phyloP scores from a whole-genome alignment of 306 rosid genomes.

The Quercus ilex region DNA sequence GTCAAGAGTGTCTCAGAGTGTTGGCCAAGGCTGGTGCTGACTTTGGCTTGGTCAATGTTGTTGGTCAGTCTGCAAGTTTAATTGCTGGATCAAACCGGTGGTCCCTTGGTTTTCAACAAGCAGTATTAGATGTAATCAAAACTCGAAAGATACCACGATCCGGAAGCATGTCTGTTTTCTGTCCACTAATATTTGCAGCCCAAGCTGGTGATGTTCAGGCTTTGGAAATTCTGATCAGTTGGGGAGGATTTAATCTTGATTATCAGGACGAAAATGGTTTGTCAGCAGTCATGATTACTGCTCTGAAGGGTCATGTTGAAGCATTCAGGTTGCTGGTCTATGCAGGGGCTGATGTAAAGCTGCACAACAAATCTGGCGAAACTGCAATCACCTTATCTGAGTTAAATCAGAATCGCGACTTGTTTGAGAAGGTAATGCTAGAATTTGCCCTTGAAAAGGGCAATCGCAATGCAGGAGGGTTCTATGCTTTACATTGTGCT shows the following conservation, averaged over 20 bases:
- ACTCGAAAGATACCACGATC: constrained; percentile 56
- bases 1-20: constrained; percentile 61
- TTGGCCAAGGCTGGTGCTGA: constrained; percentile 74
- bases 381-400: constrained; percentile 65
- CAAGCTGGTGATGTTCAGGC: constrained; percentile 71
- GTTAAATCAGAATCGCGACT: constrained; percentile 49
- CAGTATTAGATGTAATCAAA: constrained; percentile 43
- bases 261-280: constrained; percentile 72
- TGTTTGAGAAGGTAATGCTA: constrained; percentile 85
- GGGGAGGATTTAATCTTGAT: constrained; percentile 59
- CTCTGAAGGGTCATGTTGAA: constrained; percentile 68
- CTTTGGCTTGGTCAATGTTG: constrained; percentile 63
- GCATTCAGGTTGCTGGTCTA: constrained; percentile 73
- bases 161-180: constrained; percentile 51
- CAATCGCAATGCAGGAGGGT: constrained; percentile 56
- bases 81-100: constrained; percentile 62
- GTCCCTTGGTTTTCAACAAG: constrained; percentile 66
- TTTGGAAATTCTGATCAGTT: constrained; percentile 51
- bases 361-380: constrained; percentile 66
- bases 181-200: constrained; percentile 62
- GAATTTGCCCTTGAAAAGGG: constrained; percentile 87
- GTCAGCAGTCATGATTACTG: constrained; percentile 76
- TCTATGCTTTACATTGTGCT: constrained; percentile 85
- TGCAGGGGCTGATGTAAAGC: constrained; percentile 85
- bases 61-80: constrained; percentile 63